Percentiles rank a stretch among this genome's conserved stretches.
Evolutionary conservation across 192 early-diverging fungal genomes (phyloP).

Genomic region (Umbelopsis sp.): DNA sequence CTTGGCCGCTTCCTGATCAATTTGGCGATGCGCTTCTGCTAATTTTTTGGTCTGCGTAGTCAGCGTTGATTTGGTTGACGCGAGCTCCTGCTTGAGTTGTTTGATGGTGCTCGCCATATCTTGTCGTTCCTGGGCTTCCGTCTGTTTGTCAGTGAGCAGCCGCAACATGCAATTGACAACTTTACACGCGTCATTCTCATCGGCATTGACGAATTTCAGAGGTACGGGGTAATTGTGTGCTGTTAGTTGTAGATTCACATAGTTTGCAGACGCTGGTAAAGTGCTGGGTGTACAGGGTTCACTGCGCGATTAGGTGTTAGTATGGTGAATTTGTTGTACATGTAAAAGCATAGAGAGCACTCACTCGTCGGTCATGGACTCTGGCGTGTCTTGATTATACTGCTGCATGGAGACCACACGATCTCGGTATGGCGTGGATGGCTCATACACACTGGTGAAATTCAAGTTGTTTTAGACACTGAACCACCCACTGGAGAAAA

Average conservation of each 20-base stretch:
- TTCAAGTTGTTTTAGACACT: neutral
- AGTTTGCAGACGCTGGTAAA: conserved; percentile 27
- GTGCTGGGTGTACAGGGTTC: conserved; percentile 23
- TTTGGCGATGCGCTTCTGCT: conserved; percentile 14
- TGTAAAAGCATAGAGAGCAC: neutral
- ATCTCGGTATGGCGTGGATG: conserved; percentile 14
- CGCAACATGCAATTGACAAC: conserved; percentile 39
- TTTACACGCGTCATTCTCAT: conserved; percentile 28
- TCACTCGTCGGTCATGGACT: conserved; percentile 17
- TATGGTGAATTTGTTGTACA: too few relatives aligned
- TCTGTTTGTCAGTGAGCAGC: conserved; percentile 36
- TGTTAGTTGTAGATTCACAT: conserved; percentile 39
- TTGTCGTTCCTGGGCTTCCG: conserved; percentile 24
- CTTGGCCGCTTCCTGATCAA: conserved; percentile 24
- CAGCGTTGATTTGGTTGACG: conserved; percentile 14
- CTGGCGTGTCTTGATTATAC: conserved; percentile 14
- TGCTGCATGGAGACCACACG: neutral
- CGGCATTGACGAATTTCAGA: conserved; percentile 33
- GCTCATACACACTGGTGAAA: conserved; percentile 1
- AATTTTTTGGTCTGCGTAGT: conserved; percentile 9
- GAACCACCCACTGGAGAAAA: too few relatives aligned
- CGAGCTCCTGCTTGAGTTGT: conserved; percentile 23
- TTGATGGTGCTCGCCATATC: conserved; percentile 31
- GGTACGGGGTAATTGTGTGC: conserved; percentile 43
- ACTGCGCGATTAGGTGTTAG: neutral